phyloP scores from a whole-genome alignment of 352 stramenopile genomes.

The Halophytophthora batemanensis region DNA sequence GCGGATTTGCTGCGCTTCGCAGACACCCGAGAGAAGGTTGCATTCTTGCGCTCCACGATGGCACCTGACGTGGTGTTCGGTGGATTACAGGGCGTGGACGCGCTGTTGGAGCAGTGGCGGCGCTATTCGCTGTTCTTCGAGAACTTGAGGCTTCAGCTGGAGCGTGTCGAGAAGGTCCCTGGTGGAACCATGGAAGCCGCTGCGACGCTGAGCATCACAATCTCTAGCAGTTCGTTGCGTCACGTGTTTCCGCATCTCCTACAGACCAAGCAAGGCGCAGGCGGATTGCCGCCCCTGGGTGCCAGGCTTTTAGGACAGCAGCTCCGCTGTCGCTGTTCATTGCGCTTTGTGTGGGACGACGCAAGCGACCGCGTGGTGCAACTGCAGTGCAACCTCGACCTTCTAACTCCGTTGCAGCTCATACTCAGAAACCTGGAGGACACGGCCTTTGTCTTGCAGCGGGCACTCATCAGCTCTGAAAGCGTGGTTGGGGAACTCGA shows the following conservation, averaged over 20 bases:
- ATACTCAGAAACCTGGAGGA: slow-evolving; percentile 5
- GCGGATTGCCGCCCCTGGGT: neutral
- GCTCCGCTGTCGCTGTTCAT: slow-evolving; percentile 5
- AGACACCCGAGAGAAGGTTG: neutral
- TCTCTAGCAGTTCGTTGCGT: neutral
- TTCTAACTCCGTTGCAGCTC: slow-evolving; percentile 4
- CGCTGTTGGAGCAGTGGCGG: slow-evolving; percentile 14
- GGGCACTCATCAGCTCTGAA: slow-evolving; percentile 5
- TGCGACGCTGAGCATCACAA: neutral
- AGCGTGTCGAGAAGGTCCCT: neutral
- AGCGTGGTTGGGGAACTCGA: slow-evolving; percentile 2
- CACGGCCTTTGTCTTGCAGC: slow-evolving; percentile 6
- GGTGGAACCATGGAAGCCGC: neutral
- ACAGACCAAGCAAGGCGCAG: no score
- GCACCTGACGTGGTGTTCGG: slow-evolving; percentile 10
- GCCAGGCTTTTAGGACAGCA: slow-evolving; percentile 8
- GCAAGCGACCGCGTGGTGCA: neutral
- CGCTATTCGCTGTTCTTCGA: slow-evolving; percentile 18
- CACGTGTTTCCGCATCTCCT: slow-evolving; percentile 1
- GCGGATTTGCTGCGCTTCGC: no score
- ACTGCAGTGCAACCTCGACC: slow-evolving; percentile 9
- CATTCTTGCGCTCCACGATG: slow-evolving; percentile 11
- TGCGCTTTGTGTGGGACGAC: slow-evolving; percentile 16
- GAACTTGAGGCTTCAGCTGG: slow-evolving; percentile 7
- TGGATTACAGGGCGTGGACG: slow-evolving; percentile 5